A percentile compares a stretch with the other conserved stretches of the same genome.
phyloP scores from a whole-genome alignment of 179 eudicot genomes.

The Silene noctiflora region DNA sequence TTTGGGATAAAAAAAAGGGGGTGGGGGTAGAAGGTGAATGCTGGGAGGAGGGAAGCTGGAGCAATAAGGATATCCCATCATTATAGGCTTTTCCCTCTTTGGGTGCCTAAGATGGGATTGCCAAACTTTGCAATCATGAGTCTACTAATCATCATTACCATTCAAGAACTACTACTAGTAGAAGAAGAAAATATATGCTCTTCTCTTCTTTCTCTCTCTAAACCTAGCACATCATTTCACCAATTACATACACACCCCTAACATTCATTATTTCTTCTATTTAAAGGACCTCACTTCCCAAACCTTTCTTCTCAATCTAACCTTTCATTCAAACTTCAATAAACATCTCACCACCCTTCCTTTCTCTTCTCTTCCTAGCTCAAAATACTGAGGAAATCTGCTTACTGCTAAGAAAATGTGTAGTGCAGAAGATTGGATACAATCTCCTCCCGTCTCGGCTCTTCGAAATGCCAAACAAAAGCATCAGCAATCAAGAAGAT shows the following conservation, averaged over 20 bases:
- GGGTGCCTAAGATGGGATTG: slow-evolving; percentile 28
- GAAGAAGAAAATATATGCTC: slow-evolving; percentile 27
- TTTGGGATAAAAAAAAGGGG: background rate
- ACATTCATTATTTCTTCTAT: slow-evolving; percentile 22
- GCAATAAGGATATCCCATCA: slow-evolving; percentile 19
- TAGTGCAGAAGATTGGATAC: slow-evolving; percentile 31
- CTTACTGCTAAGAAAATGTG: slow-evolving; percentile 32
- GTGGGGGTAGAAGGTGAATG: background rate
- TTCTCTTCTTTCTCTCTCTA: background rate
- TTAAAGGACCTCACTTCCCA: slow-evolving; percentile 27
- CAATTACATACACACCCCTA: background rate
- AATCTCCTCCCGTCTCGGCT: slow-evolving; percentile 23
- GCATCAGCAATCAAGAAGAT: slow-evolving; percentile 28
- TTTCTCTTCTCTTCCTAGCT: background rate
- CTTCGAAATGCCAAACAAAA: slow-evolving; percentile 18
- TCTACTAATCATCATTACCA: slow-evolving; percentile 35
- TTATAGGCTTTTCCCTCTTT: slow-evolving; percentile 26
- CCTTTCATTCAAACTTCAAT: background rate
- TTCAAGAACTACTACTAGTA: background rate
- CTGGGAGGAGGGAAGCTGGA: slow-evolving; percentile 15
- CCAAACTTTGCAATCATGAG: slow-evolving; percentile 40
- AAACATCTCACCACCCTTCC: background rate
- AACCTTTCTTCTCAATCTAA: slow-evolving; percentile 1
- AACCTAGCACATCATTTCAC: slow-evolving; percentile 27
- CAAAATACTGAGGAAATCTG: too few relatives aligned